Percentiles rank a stretch among this genome's conserved stretches.
These are phyloP conservation scores for Alternaria novae-zelandiae DNA, from an alignment of 2,329 filamentous ascomycete species.

Conservation along the genomic window DNA sequence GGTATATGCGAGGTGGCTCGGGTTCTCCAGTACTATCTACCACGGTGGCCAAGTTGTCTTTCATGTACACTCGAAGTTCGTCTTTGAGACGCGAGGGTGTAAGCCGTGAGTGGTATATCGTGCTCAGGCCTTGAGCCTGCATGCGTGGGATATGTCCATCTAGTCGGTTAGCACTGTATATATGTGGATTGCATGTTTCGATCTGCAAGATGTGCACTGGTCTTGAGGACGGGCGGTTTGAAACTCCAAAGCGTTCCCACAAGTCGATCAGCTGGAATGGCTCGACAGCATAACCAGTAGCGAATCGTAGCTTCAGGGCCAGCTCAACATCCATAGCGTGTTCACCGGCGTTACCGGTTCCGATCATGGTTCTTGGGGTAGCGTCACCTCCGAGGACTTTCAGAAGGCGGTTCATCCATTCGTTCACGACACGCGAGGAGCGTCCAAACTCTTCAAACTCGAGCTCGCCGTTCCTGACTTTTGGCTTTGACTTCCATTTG, in stretches of 20 bases:
- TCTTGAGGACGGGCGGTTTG: neutral
- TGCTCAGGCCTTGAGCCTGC: slow-evolving; percentile 19
- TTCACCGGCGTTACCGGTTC: slow-evolving; percentile 24
- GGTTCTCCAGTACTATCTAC: neutral
- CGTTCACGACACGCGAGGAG: slow-evolving; percentile 20
- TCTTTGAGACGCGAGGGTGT: slow-evolving; percentile 2
- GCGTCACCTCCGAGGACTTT: neutral
- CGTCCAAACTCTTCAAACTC: slow-evolving; percentile 16
- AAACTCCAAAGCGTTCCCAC: slow-evolving; percentile 11
- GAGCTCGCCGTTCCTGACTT: slow-evolving; percentile 14
- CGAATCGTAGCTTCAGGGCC: slow-evolving; percentile 17
- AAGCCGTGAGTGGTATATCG: slow-evolving; percentile 19
- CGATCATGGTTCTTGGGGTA: neutral
- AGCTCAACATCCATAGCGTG: slow-evolving; percentile 23
- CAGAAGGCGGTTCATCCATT: slow-evolving; percentile 19
- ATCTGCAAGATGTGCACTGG: slow-evolving; percentile 20
- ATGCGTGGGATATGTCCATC: slow-evolving; percentile 17
- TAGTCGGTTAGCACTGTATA: slow-evolving; percentile 19
- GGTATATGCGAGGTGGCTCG: neutral
- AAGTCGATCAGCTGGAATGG: slow-evolving; percentile 20
- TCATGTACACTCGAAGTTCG: slow-evolving; percentile 6
- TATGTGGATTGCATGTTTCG: slow-evolving; percentile 20
- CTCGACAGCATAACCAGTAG: slow-evolving; percentile 25
- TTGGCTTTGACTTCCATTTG: slow-evolving; percentile 27
- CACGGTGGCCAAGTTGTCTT: neutral